phyloP scores from a whole-genome alignment of 148 eudicot genomes.

The Tetragonia tetragonoides region DNA sequence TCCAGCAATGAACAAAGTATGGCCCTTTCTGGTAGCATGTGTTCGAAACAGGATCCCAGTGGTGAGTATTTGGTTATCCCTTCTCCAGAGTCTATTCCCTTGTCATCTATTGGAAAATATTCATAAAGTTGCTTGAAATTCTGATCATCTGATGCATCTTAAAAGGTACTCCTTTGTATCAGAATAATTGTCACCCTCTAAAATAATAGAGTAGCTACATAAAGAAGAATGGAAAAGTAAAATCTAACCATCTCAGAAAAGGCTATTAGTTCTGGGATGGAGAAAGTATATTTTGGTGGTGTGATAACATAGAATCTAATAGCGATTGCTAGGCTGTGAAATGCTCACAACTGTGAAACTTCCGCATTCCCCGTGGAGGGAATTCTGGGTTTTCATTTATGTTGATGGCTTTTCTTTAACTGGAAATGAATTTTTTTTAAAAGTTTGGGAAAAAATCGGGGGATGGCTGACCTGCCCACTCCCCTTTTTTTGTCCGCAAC shows the following conservation, averaged over 20 bases:
- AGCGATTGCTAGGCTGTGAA: too few relatives aligned
- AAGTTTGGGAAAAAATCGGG: too few relatives aligned
- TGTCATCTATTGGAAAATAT: not conserved
- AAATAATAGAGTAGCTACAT: not conserved
- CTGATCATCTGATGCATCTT: too few relatives aligned
- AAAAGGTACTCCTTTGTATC: not conserved
- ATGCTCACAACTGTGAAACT: too few relatives aligned
- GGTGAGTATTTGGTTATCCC: conserved; percentile 40
- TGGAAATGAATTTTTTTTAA: too few relatives aligned
- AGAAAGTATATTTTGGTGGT: not conserved
- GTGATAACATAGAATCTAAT: too few relatives aligned
- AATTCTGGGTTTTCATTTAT: too few relatives aligned
- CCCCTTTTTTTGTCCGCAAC: too few relatives aligned
- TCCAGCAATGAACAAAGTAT: conserved; percentile 85
- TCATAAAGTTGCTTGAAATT: too few relatives aligned
- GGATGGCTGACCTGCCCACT: too few relatives aligned
- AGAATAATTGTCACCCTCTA: not conserved
- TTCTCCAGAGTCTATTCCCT: not conserved
- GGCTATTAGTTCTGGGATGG: not conserved
- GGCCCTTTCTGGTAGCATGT: conserved; percentile 92
- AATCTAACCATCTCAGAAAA: not conserved
- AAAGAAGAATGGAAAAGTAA: not conserved
- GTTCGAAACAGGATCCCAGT: conserved; percentile 60
- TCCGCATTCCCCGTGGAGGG: too few relatives aligned
- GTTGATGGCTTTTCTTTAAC: too few relatives aligned